A percentile compares a stretch with the other conserved stretches of the same genome.
These are phyloP conservation scores for Aspergillus oerlinghausenensis DNA, from an alignment of 2,329 filamentous ascomycete species.

Conservation along the genomic window DNA sequence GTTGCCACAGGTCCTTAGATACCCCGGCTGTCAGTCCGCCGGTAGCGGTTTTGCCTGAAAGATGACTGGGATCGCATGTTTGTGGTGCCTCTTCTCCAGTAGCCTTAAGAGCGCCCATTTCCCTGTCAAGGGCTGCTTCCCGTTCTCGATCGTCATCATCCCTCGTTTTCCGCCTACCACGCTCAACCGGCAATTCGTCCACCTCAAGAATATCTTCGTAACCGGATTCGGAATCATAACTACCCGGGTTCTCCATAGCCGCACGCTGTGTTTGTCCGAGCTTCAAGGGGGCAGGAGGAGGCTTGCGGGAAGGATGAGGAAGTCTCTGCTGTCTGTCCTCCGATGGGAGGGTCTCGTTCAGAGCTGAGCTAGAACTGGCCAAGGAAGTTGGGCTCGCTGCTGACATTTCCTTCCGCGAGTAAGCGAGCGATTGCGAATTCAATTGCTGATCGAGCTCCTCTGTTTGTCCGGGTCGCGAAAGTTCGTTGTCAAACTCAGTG, in stretches of 20 bases:
- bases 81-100: constrained; percentile 24
- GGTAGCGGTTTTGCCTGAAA: constrained; percentile 8
- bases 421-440: constrained; percentile 9
- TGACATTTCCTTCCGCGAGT: constrained; percentile 12
- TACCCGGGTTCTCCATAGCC: constrained; percentile 41
- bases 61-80: not conserved
- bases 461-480: not conserved
- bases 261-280: constrained; percentile 49
- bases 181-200: constrained; percentile 57
- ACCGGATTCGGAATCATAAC: constrained; percentile 71
- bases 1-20: constrained; percentile 50
- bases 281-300: constrained; percentile 78
- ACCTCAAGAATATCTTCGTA: constrained; percentile 75
- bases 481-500: not conserved
- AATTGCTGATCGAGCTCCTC: not conserved
- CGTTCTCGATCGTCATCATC: constrained; percentile 81
- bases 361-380: constrained; percentile 18
- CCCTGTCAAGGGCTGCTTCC: constrained; percentile 64
- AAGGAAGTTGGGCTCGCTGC: constrained; percentile 16
- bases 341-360: constrained; percentile 11
- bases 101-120: constrained; percentile 55
- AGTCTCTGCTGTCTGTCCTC: constrained; percentile 24
- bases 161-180: constrained; percentile 76
- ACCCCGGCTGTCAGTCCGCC: constrained; percentile 18
- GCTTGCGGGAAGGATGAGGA: constrained; percentile 66